Evolutionary conservation across 495 filamentous ascomycete genomes (phyloP).

Genomic region (Annulohypoxylon maeteangense): DNA sequence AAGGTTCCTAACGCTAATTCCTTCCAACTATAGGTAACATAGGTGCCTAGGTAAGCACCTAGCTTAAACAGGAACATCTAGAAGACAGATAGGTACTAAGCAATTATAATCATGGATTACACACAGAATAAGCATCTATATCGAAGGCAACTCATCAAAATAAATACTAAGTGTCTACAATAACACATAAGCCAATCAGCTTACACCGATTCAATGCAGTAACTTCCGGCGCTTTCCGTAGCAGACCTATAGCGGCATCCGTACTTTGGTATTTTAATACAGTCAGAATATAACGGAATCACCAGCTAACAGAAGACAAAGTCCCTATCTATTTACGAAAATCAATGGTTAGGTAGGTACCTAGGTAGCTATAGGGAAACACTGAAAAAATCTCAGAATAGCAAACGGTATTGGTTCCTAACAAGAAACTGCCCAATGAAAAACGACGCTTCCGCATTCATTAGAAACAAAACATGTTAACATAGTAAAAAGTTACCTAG

Average conservation of each 20-base stretch:
- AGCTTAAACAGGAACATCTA: too few species aligned
- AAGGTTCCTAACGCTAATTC: too few species aligned
- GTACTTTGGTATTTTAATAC: background rate
- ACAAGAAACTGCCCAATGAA: background rate
- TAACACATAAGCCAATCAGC: conserved; percentile 38
- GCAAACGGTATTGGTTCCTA: background rate
- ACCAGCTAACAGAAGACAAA: background rate
- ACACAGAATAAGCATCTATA: too few species aligned
- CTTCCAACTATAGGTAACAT: too few species aligned
- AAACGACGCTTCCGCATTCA: background rate
- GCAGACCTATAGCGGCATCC: background rate
- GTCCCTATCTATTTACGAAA: too few species aligned
- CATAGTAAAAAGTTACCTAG: too few species aligned
- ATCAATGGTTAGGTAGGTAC: too few species aligned
- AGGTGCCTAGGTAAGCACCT: too few species aligned
- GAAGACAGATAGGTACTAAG: too few species aligned
- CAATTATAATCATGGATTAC: too few species aligned
- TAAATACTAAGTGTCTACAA: too few species aligned
- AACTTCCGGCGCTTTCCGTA: background rate
- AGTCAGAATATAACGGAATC: background rate
- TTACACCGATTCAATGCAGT: conserved; percentile 26
- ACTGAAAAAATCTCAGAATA: background rate
- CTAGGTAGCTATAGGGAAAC: background rate
- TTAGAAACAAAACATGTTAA: background rate
- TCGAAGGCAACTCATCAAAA: background rate